Conservation (phyloP, 106 monocot species). For the Chionographis japonica region DNA sequence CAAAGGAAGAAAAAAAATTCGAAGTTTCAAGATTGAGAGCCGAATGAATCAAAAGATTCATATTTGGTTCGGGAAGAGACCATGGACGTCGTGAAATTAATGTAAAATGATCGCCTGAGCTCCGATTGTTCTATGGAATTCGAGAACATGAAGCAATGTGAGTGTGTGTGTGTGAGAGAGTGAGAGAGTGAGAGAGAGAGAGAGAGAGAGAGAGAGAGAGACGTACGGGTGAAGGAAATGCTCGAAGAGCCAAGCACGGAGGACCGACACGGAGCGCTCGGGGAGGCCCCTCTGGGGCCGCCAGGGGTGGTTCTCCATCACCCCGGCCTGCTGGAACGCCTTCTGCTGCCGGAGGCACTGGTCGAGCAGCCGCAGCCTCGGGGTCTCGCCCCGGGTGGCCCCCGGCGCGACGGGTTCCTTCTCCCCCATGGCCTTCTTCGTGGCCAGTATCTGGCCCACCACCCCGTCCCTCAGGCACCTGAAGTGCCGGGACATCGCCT, state of each 20-base stretch:
- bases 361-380: slow-evolving; percentile 62
- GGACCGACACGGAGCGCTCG: slow-evolving; percentile 63
- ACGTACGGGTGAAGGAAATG: slow-evolving; percentile 89
- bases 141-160: no score
- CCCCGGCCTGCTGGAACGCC: slow-evolving; percentile 55
- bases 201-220: not conserved
- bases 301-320: slow-evolving; percentile 68
- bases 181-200: no score
- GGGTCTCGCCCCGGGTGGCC: slow-evolving; percentile 62
- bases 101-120: no score
- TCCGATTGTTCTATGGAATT: no score
- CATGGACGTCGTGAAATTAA: no score
- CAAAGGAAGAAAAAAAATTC: no score
- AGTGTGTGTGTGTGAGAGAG: not conserved
- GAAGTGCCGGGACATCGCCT: slow-evolving; percentile 88
- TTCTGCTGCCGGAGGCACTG: slow-evolving; percentile 66
- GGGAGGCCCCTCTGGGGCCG: slow-evolving; percentile 87
- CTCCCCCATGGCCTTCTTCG: slow-evolving; percentile 65
- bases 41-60: no score
- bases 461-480: slow-evolving; percentile 69
- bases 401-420: slow-evolving; percentile 45
- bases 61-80: no score
- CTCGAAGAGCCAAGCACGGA: slow-evolving; percentile 92
- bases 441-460: slow-evolving; percentile 50
- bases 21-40: no score